Conservation (phyloP, 768 basidiomycete genomes). For the Strobilomyces echinocephalus region DNA sequence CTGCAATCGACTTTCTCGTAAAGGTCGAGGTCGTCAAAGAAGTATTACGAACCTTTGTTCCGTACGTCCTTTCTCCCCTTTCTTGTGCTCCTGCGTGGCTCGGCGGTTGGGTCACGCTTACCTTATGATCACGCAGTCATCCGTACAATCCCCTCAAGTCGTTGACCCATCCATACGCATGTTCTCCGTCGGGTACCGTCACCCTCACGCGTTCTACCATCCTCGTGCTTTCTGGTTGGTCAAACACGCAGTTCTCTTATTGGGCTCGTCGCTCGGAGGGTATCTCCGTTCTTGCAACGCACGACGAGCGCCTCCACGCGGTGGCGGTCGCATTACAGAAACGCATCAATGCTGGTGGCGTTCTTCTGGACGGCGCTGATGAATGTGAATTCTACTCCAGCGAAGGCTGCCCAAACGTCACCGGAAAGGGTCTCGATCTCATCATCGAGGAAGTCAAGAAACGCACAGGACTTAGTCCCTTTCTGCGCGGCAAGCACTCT, state of each 20-base stretch:
- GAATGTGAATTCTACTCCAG: conserved; percentile 20
- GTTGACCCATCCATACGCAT: conserved; percentile 36
- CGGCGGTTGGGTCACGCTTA: conserved; percentile 18
- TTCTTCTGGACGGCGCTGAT: conserved; percentile 27
- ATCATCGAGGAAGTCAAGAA: conserved; percentile 48
- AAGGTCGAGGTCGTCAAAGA: conserved; percentile 51
- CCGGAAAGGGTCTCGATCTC: conserved; percentile 47
- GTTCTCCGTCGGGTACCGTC: conserved; percentile 40
- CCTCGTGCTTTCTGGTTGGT: conserved; percentile 47
- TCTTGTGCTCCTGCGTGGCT: conserved; percentile 4
- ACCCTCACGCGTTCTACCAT: conserved; percentile 45
- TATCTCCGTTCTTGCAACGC: conserved; percentile 41
- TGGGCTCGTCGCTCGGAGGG: conserved; percentile 51
- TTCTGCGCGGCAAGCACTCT: conserved; percentile 48
- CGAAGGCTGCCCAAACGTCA: conserved; percentile 38
- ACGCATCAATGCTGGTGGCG: conserved; percentile 35
- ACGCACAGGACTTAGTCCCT: conserved; percentile 42
- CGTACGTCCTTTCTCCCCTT: conserved; percentile 32
- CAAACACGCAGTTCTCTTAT: conserved; percentile 51
- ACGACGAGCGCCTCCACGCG: conserved; percentile 38
- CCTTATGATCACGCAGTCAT: conserved; percentile 34
- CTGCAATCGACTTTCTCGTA: conserved; percentile 48
- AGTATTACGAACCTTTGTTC: conserved; percentile 43
- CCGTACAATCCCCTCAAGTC: conserved; percentile 51
- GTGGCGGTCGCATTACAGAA: conserved; percentile 39